Evolutionary conservation across 2,329 filamentous ascomycete species (phyloP).

Genomic region (Grosmannia penicillata): DNA sequence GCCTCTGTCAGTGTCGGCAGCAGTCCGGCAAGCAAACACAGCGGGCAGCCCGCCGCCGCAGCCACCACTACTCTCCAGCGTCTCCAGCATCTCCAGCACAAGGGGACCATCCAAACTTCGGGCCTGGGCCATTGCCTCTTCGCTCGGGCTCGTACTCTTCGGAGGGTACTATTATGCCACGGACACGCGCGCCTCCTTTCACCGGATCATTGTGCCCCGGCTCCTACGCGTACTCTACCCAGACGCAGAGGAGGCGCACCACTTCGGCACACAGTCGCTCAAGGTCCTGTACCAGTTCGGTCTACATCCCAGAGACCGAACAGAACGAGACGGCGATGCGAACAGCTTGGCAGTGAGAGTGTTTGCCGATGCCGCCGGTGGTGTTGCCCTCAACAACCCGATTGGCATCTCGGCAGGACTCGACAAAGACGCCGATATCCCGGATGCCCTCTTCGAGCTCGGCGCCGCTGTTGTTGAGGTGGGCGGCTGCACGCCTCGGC

Average conservation of each 20-base stretch:
- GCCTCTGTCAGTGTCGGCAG: too few relatives aligned
- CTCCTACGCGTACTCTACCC: slow-evolving; percentile 50
- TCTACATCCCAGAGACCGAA: slow-evolving; percentile 70
- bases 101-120: too few relatives aligned
- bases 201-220: slow-evolving; percentile 53
- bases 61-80: too few relatives aligned
- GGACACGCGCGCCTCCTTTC: slow-evolving; percentile 56
- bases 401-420: slow-evolving; percentile 91
- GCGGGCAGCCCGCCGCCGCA: too few relatives aligned
- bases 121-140: slow-evolving; percentile 23
- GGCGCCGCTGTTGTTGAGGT: slow-evolving; percentile 84
- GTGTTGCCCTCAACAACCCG: slow-evolving; percentile 63
- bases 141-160: slow-evolving; percentile 25
- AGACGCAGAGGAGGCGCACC: slow-evolving; percentile 86
- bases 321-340: slow-evolving; percentile 21
- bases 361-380: slow-evolving; percentile 33
- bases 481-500: slow-evolving; percentile 74
- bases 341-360: slow-evolving; percentile 33
- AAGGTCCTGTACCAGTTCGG: slow-evolving; percentile 59
- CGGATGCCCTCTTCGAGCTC: slow-evolving; percentile 68
- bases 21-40: too few relatives aligned
- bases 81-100: too few relatives aligned
- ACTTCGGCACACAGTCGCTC: slow-evolving; percentile 56
- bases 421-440: slow-evolving; percentile 86
- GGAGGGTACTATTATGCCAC: slow-evolving; percentile 54